These are phyloP conservation scores for Coniosporium apollinis DNA, from an alignment of 495 filamentous ascomycete genomes.

Conservation along the genomic window DNA sequence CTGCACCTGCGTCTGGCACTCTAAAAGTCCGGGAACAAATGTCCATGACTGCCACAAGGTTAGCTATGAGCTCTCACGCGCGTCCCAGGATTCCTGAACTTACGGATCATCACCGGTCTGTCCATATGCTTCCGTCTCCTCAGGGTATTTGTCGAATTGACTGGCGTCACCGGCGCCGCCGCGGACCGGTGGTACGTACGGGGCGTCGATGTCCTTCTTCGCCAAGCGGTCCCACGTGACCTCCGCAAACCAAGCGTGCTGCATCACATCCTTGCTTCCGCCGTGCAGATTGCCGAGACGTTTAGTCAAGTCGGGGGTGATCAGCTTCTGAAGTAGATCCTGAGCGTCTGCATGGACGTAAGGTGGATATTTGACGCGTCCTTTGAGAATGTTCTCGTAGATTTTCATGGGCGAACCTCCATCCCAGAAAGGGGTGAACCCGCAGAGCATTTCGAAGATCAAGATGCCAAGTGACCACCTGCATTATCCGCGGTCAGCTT, in stretches of 20 bases:
- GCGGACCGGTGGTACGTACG: slow-evolving; percentile 91
- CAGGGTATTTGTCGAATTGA: slow-evolving; percentile 94
- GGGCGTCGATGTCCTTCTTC: slow-evolving; percentile 94
- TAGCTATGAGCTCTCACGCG: background rate
- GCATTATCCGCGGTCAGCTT: no score
- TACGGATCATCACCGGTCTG: slow-evolving; percentile 62
- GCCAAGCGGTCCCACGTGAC: slow-evolving; percentile 92
- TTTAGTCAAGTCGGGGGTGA: slow-evolving; percentile 90
- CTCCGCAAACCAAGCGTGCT: slow-evolving; percentile 89
- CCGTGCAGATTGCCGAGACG: slow-evolving; percentile 84
- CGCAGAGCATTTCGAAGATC: slow-evolving; percentile 98
- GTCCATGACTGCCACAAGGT: slow-evolving; percentile 7
- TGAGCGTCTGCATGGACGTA: slow-evolving; percentile 92
- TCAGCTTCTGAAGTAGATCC: slow-evolving; percentile 76
- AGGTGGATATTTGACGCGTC: slow-evolving; percentile 84
- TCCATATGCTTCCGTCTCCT: slow-evolving; percentile 88
- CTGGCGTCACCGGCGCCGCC: slow-evolving; percentile 88
- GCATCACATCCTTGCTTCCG: slow-evolving; percentile 87
- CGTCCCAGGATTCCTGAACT: slow-evolving; percentile 22
- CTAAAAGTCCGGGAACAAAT: slow-evolving; percentile 12
- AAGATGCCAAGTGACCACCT: slow-evolving; percentile 98
- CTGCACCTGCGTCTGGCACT: no score
- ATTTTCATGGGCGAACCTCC: slow-evolving; percentile 95
- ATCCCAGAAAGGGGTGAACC: slow-evolving; percentile 98
- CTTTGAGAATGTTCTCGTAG: slow-evolving; percentile 94